These are phyloP conservation scores for Pythium monospermum DNA, from an alignment of 352 stramenopile genomes.

Conservation along the genomic window DNA sequence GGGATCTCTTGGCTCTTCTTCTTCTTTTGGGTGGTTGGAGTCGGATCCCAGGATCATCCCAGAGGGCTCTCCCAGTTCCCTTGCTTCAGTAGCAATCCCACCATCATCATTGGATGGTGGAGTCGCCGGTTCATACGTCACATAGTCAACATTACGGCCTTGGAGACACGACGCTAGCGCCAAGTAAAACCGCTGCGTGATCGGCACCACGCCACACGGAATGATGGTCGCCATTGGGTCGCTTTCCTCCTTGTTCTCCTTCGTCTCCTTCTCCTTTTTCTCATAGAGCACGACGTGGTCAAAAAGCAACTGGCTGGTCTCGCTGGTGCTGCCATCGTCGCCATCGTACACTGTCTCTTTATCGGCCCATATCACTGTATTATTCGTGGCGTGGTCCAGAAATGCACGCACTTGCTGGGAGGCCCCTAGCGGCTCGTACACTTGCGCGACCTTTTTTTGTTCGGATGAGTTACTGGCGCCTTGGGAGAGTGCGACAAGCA, in stretches of 20 bases:
- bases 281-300: constrained; percentile 2
- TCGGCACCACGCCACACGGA: constrained; percentile 14
- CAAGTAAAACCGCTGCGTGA: constrained; percentile 17
- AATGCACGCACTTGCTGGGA: constrained; percentile 5
- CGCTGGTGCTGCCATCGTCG: neutral
- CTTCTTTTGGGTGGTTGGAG: neutral
- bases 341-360: too few relatives aligned
- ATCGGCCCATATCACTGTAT: constrained; percentile 11
- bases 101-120: neutral
- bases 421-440: constrained; percentile 14
- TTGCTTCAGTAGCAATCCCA: too few relatives aligned
- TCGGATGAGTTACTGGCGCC: neutral
- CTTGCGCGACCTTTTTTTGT: constrained; percentile 8
- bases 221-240: too few relatives aligned
- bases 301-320: neutral
- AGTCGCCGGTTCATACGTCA: neutral
- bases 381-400: constrained; percentile 12
- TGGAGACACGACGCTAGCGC: constrained; percentile 23
- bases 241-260: too few relatives aligned
- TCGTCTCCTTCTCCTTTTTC: too few relatives aligned
- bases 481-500: constrained; percentile 10
- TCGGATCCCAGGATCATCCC: too few relatives aligned
- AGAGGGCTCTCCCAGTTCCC: too few relatives aligned
- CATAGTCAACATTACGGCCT: neutral
- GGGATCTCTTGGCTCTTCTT: neutral